A percentile compares a stretch with the other conserved stretches of the same genome.
Evolutionary conservation across 1,284 basidiomycete species (phyloP).

Genomic region (Boletellus deceptivus): DNA sequence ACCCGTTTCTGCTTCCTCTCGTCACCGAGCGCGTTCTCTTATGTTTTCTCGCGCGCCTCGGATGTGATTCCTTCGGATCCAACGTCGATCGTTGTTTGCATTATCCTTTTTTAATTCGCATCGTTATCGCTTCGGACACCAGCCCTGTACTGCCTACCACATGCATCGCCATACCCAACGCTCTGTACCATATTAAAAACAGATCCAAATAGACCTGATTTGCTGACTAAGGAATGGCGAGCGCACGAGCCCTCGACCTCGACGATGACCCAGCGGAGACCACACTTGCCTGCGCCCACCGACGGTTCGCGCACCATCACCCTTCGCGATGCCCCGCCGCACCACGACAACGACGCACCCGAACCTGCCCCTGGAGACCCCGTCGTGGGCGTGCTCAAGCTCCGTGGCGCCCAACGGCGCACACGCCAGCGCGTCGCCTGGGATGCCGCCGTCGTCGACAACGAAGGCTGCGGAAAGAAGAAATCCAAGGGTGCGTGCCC

Average conservation of each 20-base stretch:
- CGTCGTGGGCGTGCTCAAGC: constrained; percentile 47
- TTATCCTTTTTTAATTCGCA: constrained; percentile 21
- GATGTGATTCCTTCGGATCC: constrained; percentile 5
- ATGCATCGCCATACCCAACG: constrained; percentile 25
- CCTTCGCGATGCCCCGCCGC: constrained; percentile 40
- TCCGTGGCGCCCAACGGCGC: constrained; percentile 49
- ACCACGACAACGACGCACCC: constrained; percentile 22
- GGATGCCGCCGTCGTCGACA: constrained; percentile 81
- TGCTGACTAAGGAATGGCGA: constrained; percentile 20
- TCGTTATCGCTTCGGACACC: constrained; percentile 25
- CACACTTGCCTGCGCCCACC: constrained; percentile 32
- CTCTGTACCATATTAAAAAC: constrained; percentile 28
- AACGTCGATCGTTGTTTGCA: constrained; percentile 33
- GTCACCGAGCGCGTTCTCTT: constrained; percentile 9
- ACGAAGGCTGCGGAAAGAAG: constrained; percentile 77
- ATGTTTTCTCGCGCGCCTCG: constrained; percentile 7
- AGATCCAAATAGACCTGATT: constrained; percentile 5
- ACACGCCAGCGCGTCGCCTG: constrained; percentile 61
- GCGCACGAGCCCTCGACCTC: background rate
- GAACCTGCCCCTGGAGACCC: constrained; percentile 19
- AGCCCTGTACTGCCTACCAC: constrained; percentile 20
- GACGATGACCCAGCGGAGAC: constrained; percentile 29
- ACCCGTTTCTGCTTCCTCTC: constrained; percentile 1
- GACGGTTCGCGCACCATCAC: constrained; percentile 54
- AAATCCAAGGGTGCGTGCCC: constrained; percentile 77